A percentile compares a stretch with the other conserved stretches of the same genome.
Evolutionary conservation across 2,329 filamentous ascomycete species (phyloP).

Genomic region (Epichloe coenophiala): DNA sequence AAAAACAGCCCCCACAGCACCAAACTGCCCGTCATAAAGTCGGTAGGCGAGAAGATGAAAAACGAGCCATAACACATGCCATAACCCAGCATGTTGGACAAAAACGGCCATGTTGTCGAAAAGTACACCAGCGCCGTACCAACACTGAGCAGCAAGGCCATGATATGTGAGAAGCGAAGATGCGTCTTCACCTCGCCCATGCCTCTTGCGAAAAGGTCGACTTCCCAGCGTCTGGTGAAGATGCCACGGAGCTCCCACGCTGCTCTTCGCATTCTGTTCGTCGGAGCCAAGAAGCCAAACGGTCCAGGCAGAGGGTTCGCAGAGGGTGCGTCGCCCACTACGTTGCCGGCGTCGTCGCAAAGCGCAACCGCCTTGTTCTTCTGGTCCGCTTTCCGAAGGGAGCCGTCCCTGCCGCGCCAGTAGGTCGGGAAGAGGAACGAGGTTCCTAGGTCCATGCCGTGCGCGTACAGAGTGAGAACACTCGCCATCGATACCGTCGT

Average conservation of each 20-base stretch:
- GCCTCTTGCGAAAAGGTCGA: constrained; percentile 38
- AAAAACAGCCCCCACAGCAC: constrained; percentile 73
- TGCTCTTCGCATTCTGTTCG: constrained; percentile 11
- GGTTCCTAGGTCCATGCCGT: constrained; percentile 49
- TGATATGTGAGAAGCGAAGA: constrained; percentile 42
- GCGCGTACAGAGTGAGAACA: constrained; percentile 59
- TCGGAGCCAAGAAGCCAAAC: constrained; percentile 20
- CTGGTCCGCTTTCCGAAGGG: constrained; percentile 32
- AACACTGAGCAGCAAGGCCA: constrained; percentile 42
- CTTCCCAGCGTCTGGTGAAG: constrained; percentile 36
- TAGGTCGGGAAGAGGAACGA: constrained; percentile 61
- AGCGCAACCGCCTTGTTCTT: constrained; percentile 23
- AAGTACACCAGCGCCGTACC: constrained; percentile 50
- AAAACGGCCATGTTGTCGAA: constrained; percentile 39
- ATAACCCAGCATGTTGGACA: constrained; percentile 80
- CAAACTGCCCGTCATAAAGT: constrained; percentile 67
- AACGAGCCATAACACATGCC: constrained; percentile 76
- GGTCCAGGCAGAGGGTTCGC: constrained; percentile 18
- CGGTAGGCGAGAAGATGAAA: constrained; percentile 79
- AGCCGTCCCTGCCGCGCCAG: constrained; percentile 38
- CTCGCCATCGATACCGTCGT: constrained; percentile 67
- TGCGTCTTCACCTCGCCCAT: constrained; percentile 31
- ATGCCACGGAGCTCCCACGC: constrained; percentile 39
- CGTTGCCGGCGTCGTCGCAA: constrained; percentile 22
- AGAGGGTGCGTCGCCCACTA: constrained; percentile 11